Evolutionary conservation across 805 yeast species (phyloP).

Genomic region (Kurtzmaniella fragi): DNA sequence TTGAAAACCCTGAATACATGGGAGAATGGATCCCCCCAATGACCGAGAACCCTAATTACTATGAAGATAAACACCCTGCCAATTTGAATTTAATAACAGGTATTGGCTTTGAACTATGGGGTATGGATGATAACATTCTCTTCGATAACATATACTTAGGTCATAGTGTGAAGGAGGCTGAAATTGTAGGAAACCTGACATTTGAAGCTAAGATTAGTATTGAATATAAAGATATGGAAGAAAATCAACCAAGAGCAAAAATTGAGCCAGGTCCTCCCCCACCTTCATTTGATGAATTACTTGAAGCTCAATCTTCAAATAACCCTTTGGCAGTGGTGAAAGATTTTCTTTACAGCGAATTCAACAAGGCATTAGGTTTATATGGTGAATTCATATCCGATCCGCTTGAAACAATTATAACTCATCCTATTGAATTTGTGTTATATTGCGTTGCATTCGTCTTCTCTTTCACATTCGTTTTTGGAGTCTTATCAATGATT

Average conservation of each 20-base stretch:
- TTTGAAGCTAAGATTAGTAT: conserved; percentile 50
- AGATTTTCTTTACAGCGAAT: conserved; percentile 16
- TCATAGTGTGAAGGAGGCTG: conserved; percentile 81
- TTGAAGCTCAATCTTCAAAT: conserved; percentile 11
- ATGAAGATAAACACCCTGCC: conserved; percentile 53
- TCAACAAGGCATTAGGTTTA: conserved; percentile 23
- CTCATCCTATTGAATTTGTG: conserved; percentile 48
- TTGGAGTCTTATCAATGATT: conserved; percentile 39
- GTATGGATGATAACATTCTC: conserved; percentile 68
- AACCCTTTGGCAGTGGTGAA: conserved; percentile 10
- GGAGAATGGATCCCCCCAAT: conserved; percentile 73
- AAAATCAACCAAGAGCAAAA: conserved; percentile 36
- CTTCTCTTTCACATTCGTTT: conserved; percentile 32
- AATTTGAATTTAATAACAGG: conserved; percentile 63
- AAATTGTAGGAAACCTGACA: conserved; percentile 72
- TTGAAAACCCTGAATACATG: conserved; percentile 69
- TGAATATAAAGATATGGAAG: conserved; percentile 42
- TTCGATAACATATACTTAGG: conserved; percentile 86
- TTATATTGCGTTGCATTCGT: conserved; percentile 41
- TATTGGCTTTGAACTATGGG: conserved; percentile 86
- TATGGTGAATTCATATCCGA: conserved; percentile 35
- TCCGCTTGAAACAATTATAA: conserved; percentile 41
- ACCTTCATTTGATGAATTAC: conserved; percentile 30
- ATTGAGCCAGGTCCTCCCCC: conserved; percentile 44
- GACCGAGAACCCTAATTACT: conserved; percentile 67